Conservation (phyloP, 129 eudicot species). For the Sambucus nigra region DNA sequence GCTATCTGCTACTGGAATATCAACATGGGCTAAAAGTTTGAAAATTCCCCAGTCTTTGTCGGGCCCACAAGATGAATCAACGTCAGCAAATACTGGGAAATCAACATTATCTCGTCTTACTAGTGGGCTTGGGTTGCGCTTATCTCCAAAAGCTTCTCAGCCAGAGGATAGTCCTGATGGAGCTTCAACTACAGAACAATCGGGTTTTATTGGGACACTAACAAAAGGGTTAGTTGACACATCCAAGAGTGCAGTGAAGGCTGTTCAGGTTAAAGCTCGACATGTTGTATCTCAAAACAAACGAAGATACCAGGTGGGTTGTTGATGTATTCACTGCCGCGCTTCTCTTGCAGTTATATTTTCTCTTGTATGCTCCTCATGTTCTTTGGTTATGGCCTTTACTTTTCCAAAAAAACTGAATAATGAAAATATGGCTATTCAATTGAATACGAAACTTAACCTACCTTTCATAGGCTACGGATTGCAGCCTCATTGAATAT, state of each 20-base stretch:
- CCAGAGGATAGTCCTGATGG: conserved; percentile 50
- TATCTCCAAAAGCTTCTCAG: conserved; percentile 58
- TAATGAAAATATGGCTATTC: too few species aligned
- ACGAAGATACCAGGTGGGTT: conserved; percentile 79
- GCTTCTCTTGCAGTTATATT: too few species aligned
- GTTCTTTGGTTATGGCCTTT: too few species aligned
- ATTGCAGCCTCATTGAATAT: too few species aligned
- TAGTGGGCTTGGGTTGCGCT: conserved; percentile 53
- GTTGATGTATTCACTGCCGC: not conserved
- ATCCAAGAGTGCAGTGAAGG: conserved; percentile 89
- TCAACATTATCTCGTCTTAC: conserved; percentile 69
- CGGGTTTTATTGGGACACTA: conserved; percentile 68
- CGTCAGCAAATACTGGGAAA: conserved; percentile 32
- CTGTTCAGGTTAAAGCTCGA: conserved; percentile 88
- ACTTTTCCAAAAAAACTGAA: too few species aligned
- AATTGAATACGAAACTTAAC: too few species aligned
- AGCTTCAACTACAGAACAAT: conserved; percentile 36
- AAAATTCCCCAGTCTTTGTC: conserved; percentile 54
- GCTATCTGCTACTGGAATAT: conserved; percentile 53
- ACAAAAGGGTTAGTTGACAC: conserved; percentile 87
- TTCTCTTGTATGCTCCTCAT: too few species aligned
- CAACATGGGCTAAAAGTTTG: conserved; percentile 72
- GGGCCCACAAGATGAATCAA: conserved; percentile 43
- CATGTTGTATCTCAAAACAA: conserved; percentile 95
- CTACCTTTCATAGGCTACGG: too few species aligned